Evolutionary conservation across 2,329 filamentous ascomycete genomes (phyloP).

Genomic region (Bisporella sp.): DNA sequence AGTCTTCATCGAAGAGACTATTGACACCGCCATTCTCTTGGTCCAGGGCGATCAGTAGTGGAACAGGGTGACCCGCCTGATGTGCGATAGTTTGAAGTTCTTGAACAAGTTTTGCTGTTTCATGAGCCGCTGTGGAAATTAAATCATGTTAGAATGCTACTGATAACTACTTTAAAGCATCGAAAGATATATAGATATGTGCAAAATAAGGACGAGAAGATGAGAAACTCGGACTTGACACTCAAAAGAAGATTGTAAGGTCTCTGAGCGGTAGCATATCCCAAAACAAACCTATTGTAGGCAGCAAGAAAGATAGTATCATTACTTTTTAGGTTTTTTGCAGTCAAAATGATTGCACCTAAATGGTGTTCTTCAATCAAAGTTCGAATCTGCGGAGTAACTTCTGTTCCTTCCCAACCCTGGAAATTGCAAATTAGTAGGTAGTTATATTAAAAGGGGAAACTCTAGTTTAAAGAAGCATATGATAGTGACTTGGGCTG

Average conservation of each 20-base stretch:
- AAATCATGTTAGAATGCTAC: constrained; percentile 7
- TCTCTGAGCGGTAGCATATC: neutral
- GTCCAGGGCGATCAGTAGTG: constrained; percentile 83
- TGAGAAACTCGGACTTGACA: too few species aligned
- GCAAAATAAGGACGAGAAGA: too few species aligned
- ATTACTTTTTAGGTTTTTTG: constrained; percentile 77
- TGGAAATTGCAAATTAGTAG: constrained; percentile 7
- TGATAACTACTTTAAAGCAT: too few species aligned
- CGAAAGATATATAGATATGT: too few species aligned
- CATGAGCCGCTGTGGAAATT: constrained; percentile 65
- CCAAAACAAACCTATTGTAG: neutral
- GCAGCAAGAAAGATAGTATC: constrained; percentile 3
- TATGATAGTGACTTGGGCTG: too few species aligned
- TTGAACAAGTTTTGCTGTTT: constrained; percentile 80
- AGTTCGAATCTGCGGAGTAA: constrained; percentile 74
- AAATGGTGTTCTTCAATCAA: constrained; percentile 81
- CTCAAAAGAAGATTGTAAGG: neutral
- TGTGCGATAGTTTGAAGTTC: constrained; percentile 90
- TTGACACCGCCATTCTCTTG: constrained; percentile 99
- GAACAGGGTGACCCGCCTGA: constrained; percentile 81
- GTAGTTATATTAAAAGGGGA: neutral
- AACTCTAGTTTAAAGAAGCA: too few species aligned
- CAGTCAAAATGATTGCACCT: constrained; percentile 77
- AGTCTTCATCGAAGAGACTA: constrained; percentile 91
- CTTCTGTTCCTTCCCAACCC: constrained; percentile 77